phyloP scores from a whole-genome alignment of 208 protist genomes.

The Wallacemonas collosoma region DNA sequence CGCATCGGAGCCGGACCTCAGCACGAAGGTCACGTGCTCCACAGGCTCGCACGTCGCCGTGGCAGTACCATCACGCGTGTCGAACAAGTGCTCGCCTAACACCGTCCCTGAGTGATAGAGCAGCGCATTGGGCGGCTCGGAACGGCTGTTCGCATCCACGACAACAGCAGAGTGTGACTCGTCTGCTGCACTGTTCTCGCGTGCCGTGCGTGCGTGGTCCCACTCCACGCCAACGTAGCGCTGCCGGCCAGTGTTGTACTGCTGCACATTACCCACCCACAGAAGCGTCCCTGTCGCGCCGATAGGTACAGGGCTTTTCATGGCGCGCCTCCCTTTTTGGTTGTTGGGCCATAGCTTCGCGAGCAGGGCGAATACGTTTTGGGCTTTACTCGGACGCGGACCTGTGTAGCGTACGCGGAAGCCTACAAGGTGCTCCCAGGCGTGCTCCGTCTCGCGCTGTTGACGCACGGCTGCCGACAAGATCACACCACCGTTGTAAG shows the following conservation, averaged over 20 bases:
- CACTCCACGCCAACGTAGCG: conserved; percentile 62
- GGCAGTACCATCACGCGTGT: background rate
- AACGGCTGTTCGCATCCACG: background rate
- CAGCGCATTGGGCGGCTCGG: background rate
- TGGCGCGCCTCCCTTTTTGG: background rate
- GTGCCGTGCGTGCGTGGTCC: conserved; percentile 26
- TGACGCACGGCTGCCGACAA: conserved; percentile 23
- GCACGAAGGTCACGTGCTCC: background rate
- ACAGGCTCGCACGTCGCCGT: conserved; percentile 13
- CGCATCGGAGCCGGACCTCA: background rate
- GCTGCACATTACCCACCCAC: conserved; percentile 55
- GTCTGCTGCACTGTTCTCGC: background rate
- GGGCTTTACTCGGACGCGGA: background rate
- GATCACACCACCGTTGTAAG: conserved; percentile 22
- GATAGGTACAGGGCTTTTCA: background rate
- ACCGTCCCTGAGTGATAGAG: conserved; percentile 23
- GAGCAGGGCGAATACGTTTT: background rate
- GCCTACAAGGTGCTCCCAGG: conserved; percentile 40
- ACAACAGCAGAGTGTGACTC: conserved; percentile 8
- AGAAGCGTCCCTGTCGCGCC: conserved; percentile 32
- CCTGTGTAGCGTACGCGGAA: conserved; percentile 19
- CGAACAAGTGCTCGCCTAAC: conserved; percentile 45
- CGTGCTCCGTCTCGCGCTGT: conserved; percentile 26
- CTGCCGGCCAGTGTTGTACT: conserved; percentile 27
- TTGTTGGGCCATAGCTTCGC: background rate